phyloP scores from a whole-genome alignment of 352 stramenopile genomes.

The Phytophthora tubulina region DNA sequence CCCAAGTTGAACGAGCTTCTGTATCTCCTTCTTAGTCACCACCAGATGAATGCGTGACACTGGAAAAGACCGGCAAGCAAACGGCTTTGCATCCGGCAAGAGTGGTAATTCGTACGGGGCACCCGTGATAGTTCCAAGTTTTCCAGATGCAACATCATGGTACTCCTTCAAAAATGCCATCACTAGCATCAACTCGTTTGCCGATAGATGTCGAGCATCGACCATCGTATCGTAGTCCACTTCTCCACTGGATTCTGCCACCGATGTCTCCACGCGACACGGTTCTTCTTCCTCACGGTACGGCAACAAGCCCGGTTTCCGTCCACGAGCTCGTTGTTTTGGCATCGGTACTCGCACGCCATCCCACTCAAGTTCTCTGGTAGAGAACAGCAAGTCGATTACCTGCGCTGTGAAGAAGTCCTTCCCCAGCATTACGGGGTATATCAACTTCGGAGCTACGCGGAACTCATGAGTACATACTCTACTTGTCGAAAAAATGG shows the following conservation, averaged over 20 bases:
- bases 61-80: background rate
- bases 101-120: constrained; percentile 3
- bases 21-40: constrained; percentile 4
- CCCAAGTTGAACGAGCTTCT: background rate
- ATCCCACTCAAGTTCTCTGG: constrained; percentile 6
- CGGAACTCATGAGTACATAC: constrained; percentile 11
- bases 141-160: constrained; percentile 1
- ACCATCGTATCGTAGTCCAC: background rate
- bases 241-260: background rate
- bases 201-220: background rate
- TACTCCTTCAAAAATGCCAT: constrained; percentile 13
- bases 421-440: constrained; percentile 15
- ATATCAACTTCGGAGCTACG: background rate
- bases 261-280: constrained; percentile 1
- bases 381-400: constrained; percentile 12
- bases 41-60: constrained; percentile 1
- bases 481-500: background rate
- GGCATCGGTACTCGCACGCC: background rate
- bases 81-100: background rate
- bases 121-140: constrained; percentile 1
- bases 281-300: background rate
- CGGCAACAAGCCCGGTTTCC: background rate
- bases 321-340: background rate
- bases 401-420: constrained; percentile 6
- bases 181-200: background rate